These are phyloP conservation scores for Quercus berberidifolia DNA, from an alignment of 306 rosid genomes.

Conservation along the genomic window DNA sequence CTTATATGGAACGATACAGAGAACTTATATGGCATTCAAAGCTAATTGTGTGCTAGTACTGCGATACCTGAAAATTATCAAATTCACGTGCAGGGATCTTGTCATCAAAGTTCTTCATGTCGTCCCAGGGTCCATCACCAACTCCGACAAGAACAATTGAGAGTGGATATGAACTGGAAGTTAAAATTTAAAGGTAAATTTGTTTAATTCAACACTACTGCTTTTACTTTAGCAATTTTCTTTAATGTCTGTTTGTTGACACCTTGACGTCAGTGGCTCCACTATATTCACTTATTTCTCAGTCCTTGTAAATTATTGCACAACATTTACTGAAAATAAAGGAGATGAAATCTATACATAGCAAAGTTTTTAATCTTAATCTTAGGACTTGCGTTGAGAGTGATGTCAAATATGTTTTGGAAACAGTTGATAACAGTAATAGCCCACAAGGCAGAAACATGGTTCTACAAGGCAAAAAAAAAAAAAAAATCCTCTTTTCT, in stretches of 20 bases:
- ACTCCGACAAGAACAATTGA: constrained; percentile 86
- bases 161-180: constrained; percentile 65
- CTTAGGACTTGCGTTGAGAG: background rate
- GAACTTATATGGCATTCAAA: background rate
- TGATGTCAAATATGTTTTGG: background rate
- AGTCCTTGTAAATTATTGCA: background rate
- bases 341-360: background rate
- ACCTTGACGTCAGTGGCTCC: background rate
- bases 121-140: constrained; percentile 98
- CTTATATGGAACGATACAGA: background rate
- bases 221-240: background rate
- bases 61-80: constrained; percentile 81
- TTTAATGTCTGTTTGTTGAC: background rate
- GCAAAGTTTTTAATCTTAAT: background rate
- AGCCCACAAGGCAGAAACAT: background rate
- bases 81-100: constrained; percentile 73
- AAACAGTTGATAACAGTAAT: background rate
- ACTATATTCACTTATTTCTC: background rate
- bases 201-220: constrained; percentile 12
- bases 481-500: background rate
- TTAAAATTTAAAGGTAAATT: constrained; percentile 10
- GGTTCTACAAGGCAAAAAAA: background rate
- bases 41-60: background rate
- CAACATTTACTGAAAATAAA: background rate
- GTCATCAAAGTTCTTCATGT: constrained; percentile 88